Conservation (phyloP, 257 asterid genomes). For the Orobanche coerulescens region DNA sequence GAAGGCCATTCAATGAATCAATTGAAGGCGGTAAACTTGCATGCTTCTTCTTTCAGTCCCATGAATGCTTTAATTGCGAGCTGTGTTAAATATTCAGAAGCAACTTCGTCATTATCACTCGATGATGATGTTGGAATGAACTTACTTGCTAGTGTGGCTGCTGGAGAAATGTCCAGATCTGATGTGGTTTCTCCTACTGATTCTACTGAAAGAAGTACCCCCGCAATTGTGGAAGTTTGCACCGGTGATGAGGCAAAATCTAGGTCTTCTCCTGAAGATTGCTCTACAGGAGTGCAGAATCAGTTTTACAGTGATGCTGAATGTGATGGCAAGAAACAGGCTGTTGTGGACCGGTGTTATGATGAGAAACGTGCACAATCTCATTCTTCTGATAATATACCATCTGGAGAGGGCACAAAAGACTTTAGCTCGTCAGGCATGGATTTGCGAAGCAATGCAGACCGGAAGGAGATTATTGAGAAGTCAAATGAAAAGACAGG, state of each 20-base stretch:
- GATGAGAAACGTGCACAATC: constrained; percentile 27
- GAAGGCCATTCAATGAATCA: constrained; percentile 33
- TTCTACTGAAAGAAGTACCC: constrained; percentile 43
- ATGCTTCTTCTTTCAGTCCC: constrained; percentile 61
- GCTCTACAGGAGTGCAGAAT: constrained; percentile 17
- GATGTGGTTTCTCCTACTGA: constrained; percentile 43
- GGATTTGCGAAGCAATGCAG: constrained; percentile 26
- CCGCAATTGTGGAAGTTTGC: constrained; percentile 37
- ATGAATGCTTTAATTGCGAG: constrained; percentile 94
- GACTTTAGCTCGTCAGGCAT: constrained; percentile 17
- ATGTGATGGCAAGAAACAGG: constrained; percentile 30
- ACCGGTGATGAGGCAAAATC: constrained; percentile 41
- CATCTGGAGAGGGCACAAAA: constrained; percentile 22
- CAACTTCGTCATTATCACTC: constrained; percentile 49
- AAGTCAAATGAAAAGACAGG: constrained; percentile 29
- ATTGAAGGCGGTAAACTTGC: constrained; percentile 39
- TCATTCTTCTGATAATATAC: constrained; percentile 27
- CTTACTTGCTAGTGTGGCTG: constrained; percentile 93
- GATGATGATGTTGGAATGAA: constrained; percentile 92
- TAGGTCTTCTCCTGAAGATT: constrained; percentile 32
- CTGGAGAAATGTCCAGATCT: constrained; percentile 71
- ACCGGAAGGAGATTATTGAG: constrained; percentile 19
- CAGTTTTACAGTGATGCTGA: constrained; percentile 27
- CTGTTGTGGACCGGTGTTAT: constrained; percentile 25
- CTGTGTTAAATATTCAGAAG: constrained; percentile 77